Evolutionary conservation across 2,329 filamentous ascomycete genomes (phyloP), one percentile per base, ranked within the genome.

Genomic region (Emergomyces pasteurianus): DNA sequence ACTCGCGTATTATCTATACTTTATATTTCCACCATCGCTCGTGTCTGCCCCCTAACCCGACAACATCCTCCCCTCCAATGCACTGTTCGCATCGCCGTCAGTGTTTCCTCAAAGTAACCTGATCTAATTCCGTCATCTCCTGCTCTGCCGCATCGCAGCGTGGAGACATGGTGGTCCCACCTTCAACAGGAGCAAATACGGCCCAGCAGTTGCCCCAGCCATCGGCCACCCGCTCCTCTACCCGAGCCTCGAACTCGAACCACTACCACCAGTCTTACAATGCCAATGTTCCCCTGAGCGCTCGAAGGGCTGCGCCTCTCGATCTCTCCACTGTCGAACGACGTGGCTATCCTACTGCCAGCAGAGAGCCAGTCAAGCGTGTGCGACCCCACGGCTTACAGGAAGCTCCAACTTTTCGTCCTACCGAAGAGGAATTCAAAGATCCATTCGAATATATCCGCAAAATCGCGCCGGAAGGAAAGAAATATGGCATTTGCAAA

Each of bases 401-500:
- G 65, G 92, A 97, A 71, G 92, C 94, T 34, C 92, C 92, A 1
- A 94, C 90, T 5, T 99, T 90, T 73, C 82, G 86, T 65, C 94
- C 94, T 38, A 96, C 90, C 0, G 86, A 90, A 67, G 92, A 96
- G 67, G 92, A 99, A 74, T 99, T 94, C 81, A 90, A 87, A 69
- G 92, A 99, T 69, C 94, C 94, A 0, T 86, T 96, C 71, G 88
- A 89, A 68, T 99, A 96, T 71, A 92, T 99, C 68, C 86, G 86
- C 72, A 96, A 92, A 75, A 96, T 99, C 67, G 81, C 86, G 0
- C 86, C 90, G 0, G 91, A 96, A 72, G 94, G 90, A 28, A 84
- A 82, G 66, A 85, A 92, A 68, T 97, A 89, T 75, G 94, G 94
- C 58, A 89, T 99, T 59, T 92, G 91, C 81, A 96, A 96, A 75